phyloP scores from a whole-genome alignment of 345 rosid species.

The Rubroshorea leprosula region DNA sequence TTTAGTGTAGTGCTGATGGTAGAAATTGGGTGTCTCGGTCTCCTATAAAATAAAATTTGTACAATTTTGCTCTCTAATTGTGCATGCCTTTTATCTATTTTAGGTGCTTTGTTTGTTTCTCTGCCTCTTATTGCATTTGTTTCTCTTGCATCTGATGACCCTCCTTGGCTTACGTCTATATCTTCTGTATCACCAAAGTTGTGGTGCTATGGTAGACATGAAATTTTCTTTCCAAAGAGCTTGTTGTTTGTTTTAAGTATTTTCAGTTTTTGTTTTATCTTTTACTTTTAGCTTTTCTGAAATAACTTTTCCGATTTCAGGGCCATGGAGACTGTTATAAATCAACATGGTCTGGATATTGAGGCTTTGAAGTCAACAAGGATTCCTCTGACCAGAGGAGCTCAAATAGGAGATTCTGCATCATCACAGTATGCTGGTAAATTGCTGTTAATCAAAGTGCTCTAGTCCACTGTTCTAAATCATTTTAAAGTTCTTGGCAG shows the following conservation, averaged over 20 bases:
- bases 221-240: conserved; percentile 4
- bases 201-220: not conserved
- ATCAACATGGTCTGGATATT: conserved; percentile 82
- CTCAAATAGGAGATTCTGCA: conserved; percentile 72
- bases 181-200: not conserved
- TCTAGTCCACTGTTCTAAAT: conserved; percentile 3
- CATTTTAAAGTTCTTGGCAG: not conserved
- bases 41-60: not conserved
- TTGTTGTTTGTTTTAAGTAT: conserved; percentile 1
- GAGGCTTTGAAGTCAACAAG: conserved; percentile 80
- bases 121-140: not conserved
- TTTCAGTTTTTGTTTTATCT: not conserved
- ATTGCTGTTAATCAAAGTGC: conserved; percentile 10
- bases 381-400: conserved; percentile 57
- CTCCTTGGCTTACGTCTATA: not conserved
- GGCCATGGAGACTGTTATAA: conserved; percentile 99
- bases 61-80: not conserved
- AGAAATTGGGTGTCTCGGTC: not conserved
- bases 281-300: conserved; percentile 16
- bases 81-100: not conserved
- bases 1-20: not conserved
- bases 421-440: conserved; percentile 63
- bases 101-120: not conserved
- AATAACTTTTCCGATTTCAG: conserved; percentile 24
- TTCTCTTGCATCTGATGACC: not conserved